Evolutionary conservation across 169 alveolate genomes (phyloP), one percentile per base, ranked within the genome.

Genomic region (Plasmodium cynomolgi): DNA sequence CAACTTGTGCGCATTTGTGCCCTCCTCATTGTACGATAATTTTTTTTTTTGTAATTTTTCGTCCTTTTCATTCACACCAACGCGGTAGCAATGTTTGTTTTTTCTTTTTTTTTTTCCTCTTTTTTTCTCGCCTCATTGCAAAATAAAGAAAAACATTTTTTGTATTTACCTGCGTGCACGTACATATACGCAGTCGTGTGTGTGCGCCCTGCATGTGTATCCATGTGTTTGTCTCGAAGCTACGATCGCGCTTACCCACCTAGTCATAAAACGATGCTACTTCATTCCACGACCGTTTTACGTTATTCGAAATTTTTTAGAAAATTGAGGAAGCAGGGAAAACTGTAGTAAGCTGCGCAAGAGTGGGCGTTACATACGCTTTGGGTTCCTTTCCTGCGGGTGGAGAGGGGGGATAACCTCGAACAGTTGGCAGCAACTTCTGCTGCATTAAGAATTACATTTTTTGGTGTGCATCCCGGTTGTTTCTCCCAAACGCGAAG

Each of bases 231-330:
- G 77, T 68, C 77, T 26, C 31, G n/a, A 68, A 68, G n/a, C 37
- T 29, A 26, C 77, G 0, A 68, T 23, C 0, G 77, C 37, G 17
- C n/a, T 26, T 23, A 11, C 0, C 75, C 37, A 68, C 20, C 41
- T 26, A 13, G n/a, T 68, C 13, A 68, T 68, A 68, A 26, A 20
- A 68, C 77, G 77, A 20, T 68, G 17, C 31, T 23, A 68, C 37
- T 20, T 68, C 77, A 13, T 68, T 68, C 31, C 77, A 20, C 37
- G 41, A 0, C 6, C 77, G n/a, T 37, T 79, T 23, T 3, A n/a
- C 11, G 1, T 79, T 79, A 79, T 79, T 79, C 17, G 84, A 79
- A 74, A 79, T 81, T 81, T 47, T 81, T 81, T 54, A 13, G 9
- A 4, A 81, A 47, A 81, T 54, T 37, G 11, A 20, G 20, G 6